Evolutionary conservation across 495 filamentous ascomycete species (phyloP).

Genomic region (Evansstolkia leycettana): DNA sequence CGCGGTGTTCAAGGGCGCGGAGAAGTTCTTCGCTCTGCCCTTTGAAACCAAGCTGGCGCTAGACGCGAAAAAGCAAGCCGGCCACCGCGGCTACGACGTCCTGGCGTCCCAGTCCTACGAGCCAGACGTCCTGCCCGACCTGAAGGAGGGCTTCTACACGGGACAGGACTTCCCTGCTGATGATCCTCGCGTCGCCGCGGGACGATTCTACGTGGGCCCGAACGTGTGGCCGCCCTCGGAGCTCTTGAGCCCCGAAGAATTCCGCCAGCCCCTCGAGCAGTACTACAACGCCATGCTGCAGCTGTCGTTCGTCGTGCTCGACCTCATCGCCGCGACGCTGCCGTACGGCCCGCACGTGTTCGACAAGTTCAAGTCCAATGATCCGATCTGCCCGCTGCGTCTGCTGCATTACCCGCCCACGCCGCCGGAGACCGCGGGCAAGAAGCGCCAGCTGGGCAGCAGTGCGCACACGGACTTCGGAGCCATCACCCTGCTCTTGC

Average conservation of each 20-base stretch:
- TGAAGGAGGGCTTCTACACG: constrained; percentile 23
- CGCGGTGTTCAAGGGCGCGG: constrained; percentile 14
- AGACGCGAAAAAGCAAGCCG: constrained; percentile 7
- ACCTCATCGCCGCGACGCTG: constrained; percentile 10
- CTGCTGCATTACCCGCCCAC: constrained; percentile 23
- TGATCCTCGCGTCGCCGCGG: constrained; percentile 14
- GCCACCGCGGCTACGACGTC: constrained; percentile 19
- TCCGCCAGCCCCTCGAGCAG: constrained; percentile 7
- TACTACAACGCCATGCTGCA: constrained; percentile 9
- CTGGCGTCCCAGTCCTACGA: constrained; percentile 15
- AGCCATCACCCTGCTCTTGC: constrained; percentile 24
- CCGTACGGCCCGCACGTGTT: constrained; percentile 16
- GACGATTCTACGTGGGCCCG: constrained; percentile 13
- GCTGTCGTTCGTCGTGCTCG: constrained; percentile 8
- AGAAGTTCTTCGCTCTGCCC: constrained; percentile 20
- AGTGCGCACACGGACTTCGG: constrained; percentile 28
- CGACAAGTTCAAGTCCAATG: constrained; percentile 12
- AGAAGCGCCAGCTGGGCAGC: constrained; percentile 13
- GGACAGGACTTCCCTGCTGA: constrained; percentile 12
- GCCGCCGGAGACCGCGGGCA: constrained; percentile 1
- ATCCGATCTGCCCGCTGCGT: constrained; percentile 13
- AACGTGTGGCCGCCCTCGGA: constrained; percentile 16
- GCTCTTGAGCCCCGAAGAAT: constrained; percentile 5
- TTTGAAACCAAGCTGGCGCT: constrained; percentile 15
- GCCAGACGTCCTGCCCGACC: constrained; percentile 10